A percentile compares a stretch with the other conserved stretches of the same genome.
Conservation (phyloP, 2,329 filamentous ascomycete genomes). For the Epichloe aotearoae region DNA sequence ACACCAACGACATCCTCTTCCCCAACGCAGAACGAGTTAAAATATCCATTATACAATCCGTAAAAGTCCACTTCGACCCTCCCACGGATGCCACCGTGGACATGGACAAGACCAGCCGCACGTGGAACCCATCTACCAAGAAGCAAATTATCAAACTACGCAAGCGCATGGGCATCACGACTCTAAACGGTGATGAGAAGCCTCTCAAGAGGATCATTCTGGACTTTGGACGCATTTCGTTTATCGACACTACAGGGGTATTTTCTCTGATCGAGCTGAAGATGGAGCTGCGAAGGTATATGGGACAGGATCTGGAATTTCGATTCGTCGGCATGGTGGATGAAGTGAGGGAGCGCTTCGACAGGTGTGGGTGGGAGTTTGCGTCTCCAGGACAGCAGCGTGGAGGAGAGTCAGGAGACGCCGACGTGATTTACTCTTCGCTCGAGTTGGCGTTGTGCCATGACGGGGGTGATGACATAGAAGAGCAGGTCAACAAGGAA, state of each 20-base stretch:
- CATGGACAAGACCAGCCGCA: conserved; percentile 27
- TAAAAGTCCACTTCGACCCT: conserved; percentile 27
- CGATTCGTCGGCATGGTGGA: conserved; percentile 34
- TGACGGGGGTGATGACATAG: conserved; percentile 6
- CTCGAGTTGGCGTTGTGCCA: conserved; percentile 10
- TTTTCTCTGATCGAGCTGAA: conserved; percentile 34
- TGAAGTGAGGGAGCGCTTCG: conserved; percentile 26
- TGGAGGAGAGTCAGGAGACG: conserved; percentile 3
- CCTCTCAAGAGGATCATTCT: conserved; percentile 36
- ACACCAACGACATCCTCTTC: conserved; percentile 46
- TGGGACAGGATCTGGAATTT: conserved; percentile 30
- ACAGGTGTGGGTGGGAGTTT: conserved; percentile 24
- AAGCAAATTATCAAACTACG: conserved; percentile 34
- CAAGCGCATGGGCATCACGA: conserved; percentile 20
- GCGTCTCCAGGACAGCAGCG: conserved; percentile 16
- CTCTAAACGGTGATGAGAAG: conserved; percentile 19
- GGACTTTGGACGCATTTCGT: conserved; percentile 37
- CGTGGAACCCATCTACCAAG: conserved; percentile 40
- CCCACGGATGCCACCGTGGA: conserved; percentile 29
- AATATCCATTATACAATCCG: conserved; percentile 32
- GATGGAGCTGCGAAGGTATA: conserved; percentile 34
- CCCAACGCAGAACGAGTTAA: conserved; percentile 44
- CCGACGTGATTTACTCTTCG: conserved; percentile 11
- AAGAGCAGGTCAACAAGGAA: conserved; percentile 5
- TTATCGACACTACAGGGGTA: conserved; percentile 40